Conservation (phyloP, 2,329 filamentous ascomycete genomes). For the Neodidymelliopsis sp. region DNA sequence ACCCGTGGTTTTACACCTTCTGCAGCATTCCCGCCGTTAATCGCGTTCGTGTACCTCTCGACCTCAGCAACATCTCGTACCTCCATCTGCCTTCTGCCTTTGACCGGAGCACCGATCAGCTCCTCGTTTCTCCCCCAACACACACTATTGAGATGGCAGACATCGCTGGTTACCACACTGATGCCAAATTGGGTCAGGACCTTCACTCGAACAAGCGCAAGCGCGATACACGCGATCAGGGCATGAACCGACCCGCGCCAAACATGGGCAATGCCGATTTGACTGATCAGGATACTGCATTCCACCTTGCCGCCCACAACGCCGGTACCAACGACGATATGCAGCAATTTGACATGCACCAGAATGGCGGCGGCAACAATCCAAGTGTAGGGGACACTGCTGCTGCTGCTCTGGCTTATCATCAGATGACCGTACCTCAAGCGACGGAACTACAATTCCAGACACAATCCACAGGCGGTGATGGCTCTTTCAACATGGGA, state of each 20-base stretch:
- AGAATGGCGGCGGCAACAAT: constrained; percentile 61
- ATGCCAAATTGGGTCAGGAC: constrained; percentile 45
- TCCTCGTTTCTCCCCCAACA: constrained; percentile 11
- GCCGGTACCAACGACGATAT: constrained; percentile 54
- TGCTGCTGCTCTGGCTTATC: constrained; percentile 63
- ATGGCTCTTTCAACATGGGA: constrained; percentile 54
- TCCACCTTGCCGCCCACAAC: constrained; percentile 52
- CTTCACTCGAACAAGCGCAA: constrained; percentile 54
- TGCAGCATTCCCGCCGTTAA: constrained; percentile 24
- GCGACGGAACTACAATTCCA: constrained; percentile 63
- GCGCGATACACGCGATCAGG: constrained; percentile 55
- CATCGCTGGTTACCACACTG: constrained; percentile 48
- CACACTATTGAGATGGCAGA: constrained; percentile 39
- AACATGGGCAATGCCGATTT: constrained; percentile 43
- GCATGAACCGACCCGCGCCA: constrained; percentile 48
- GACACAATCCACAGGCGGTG: constrained; percentile 52
- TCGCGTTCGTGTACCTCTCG: constrained; percentile 10
- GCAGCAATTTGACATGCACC: constrained; percentile 53
- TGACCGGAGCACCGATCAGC: neutral
- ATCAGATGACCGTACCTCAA: constrained; percentile 64
- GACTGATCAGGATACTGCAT: constrained; percentile 48
- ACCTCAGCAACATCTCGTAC: constrained; percentile 3
- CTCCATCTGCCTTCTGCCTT: neutral
- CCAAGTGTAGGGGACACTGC: constrained; percentile 65
- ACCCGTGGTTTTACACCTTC: constrained; percentile 24